Percentiles rank a stretch among this genome's conserved stretches.
Conservation (phyloP, 768 basidiomycete species). For the Suillus plorans region DNA sequence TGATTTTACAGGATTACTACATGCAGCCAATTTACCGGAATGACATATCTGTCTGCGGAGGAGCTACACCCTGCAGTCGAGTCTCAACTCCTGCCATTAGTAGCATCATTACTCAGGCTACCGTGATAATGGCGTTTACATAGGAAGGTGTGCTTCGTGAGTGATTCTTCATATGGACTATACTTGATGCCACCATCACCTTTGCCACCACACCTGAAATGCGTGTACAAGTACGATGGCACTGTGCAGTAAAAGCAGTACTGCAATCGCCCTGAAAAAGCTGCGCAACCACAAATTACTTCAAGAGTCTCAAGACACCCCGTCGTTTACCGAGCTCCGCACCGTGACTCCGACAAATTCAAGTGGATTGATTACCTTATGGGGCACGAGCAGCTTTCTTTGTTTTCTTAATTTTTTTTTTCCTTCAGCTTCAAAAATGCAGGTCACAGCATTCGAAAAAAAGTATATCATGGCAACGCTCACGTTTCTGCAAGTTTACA, state of each 20-base stretch:
- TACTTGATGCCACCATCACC: neutral
- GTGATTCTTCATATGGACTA: neutral
- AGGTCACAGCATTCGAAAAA: neutral
- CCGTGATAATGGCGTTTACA: neutral
- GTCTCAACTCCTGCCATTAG: neutral
- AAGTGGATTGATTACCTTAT: neutral
- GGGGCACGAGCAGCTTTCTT: neutral
- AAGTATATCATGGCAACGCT: neutral
- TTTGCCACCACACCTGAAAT: constrained; percentile 1
- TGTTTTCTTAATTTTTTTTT: neutral
- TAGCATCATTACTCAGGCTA: too few species aligned
- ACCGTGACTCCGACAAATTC: neutral
- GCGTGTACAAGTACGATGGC: neutral
- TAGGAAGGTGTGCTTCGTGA: neutral
- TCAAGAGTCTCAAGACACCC: neutral
- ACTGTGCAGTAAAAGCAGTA: neutral
- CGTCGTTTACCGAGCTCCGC: neutral
- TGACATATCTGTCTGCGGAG: neutral
- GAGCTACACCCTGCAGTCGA: neutral
- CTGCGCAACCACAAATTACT: neutral
- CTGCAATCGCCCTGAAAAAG: neutral
- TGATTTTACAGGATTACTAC: neutral
- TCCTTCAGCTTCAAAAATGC: neutral
- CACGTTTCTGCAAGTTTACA: neutral
- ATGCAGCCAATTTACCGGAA: neutral